These are phyloP conservation scores for Candida vaughaniae DNA, from an alignment of 805 yeast species.

Conservation along the genomic window DNA sequence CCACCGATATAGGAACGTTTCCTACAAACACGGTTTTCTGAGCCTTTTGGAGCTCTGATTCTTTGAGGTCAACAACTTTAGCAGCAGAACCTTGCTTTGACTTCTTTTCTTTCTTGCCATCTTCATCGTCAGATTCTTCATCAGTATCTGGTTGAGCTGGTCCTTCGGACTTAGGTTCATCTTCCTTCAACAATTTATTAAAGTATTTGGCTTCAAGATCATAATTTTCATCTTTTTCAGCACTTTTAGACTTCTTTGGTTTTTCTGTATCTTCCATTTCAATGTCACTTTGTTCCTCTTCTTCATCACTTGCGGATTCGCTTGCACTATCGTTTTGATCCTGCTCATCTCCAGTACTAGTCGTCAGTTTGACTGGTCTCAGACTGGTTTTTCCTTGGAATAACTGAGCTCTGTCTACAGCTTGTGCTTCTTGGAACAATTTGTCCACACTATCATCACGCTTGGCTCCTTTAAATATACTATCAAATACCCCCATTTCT, in stretches of 20 bases:
- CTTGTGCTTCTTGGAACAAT: conserved; percentile 35
- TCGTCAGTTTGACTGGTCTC: conserved; percentile 16
- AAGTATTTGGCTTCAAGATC: conserved; percentile 58
- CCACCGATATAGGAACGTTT: conserved; percentile 66
- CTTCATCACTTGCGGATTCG: conserved; percentile 25
- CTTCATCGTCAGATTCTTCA: conserved; percentile 12
- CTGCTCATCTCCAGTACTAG: conserved; percentile 11
- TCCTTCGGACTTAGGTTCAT: conserved; percentile 9
- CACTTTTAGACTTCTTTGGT: conserved; percentile 2
- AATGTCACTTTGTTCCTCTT: conserved; percentile 16
- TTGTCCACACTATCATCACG: conserved; percentile 28
- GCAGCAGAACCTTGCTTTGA: conserved; percentile 35
- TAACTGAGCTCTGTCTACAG: conserved; percentile 41
- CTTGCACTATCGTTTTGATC: conserved; percentile 19
- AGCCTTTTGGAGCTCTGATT: conserved; percentile 76
- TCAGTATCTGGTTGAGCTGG: conserved; percentile 7
- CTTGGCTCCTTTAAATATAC: conserved; percentile 30
- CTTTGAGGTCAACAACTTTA: conserved; percentile 57
- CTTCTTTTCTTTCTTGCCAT: conserved; percentile 10
- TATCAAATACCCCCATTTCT: conserved; percentile 36
- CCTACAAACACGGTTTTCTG: conserved; percentile 87
- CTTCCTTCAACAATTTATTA: conserved; percentile 45
- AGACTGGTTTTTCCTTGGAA: conserved; percentile 23
- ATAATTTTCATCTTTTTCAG: conserved; percentile 24
- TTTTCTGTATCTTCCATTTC: conserved; percentile 47